These are phyloP conservation scores for Teratosphaeria gauchensis DNA, from an alignment of 2,329 filamentous ascomycete genomes.

Conservation along the genomic window DNA sequence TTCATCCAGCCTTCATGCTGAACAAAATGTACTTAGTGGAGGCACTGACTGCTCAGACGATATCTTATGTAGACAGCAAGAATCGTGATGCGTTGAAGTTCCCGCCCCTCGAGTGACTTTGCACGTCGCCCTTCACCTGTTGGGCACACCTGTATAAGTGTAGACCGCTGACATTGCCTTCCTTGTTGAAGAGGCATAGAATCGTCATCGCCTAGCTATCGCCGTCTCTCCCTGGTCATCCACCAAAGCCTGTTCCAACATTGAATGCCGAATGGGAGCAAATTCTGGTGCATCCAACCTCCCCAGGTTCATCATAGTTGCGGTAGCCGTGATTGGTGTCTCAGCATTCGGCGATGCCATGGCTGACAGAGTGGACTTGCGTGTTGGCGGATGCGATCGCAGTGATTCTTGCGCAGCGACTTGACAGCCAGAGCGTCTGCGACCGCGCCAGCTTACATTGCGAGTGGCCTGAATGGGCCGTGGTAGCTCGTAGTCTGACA, in stretches of 20 bases:
- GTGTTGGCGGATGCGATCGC: background rate
- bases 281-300: background rate
- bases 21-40: background rate
- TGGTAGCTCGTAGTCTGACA: background rate
- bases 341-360: background rate
- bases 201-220: background rate
- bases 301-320: background rate
- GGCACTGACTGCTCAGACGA: background rate
- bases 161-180: background rate
- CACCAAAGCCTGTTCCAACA: background rate
- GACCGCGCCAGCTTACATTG: background rate
- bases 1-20: background rate
- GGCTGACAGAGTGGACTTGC: background rate
- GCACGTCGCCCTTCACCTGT: background rate
- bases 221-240: background rate
- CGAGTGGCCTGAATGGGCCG: background rate
- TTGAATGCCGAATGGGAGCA: background rate
- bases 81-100: background rate
- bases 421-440: background rate
- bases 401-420: background rate
- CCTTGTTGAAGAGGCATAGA: background rate
- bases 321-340: background rate
- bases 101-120: background rate
- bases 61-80: too few relatives aligned
- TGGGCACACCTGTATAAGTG: background rate